Conservation (phyloP, 2,329 filamentous ascomycete genomes). For the Colletotrichum sp. region DNA sequence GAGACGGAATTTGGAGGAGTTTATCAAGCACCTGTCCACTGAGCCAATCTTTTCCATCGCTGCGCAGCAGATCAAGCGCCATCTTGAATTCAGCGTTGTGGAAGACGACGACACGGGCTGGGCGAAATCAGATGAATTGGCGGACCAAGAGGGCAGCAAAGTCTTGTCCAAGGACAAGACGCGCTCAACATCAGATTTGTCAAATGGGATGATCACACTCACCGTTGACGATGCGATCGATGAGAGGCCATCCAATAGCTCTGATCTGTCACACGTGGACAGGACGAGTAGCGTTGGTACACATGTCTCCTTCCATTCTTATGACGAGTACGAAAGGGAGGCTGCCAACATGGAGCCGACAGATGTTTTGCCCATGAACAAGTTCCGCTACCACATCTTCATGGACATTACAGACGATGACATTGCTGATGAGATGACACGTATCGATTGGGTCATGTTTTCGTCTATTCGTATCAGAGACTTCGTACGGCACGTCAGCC, state of each 20-base stretch:
- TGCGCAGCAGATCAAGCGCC: constrained; percentile 82
- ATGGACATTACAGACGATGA: constrained; percentile 87
- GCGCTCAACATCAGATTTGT: constrained; percentile 36
- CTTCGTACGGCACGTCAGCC: constrained; percentile 87
- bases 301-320: constrained; percentile 65
- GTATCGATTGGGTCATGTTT: constrained; percentile 99
- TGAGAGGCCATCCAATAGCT: constrained; percentile 50
- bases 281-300: constrained; percentile 42
- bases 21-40: constrained; percentile 75
- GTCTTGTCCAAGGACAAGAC: constrained; percentile 33
- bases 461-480: constrained; percentile 92
- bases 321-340: constrained; percentile 82
- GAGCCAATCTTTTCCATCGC: constrained; percentile 85
- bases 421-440: constrained; percentile 88
- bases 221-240: constrained; percentile 52
- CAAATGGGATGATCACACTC: constrained; percentile 52
- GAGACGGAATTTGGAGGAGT: constrained; percentile 72
- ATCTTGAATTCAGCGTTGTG: constrained; percentile 72
- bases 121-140: constrained; percentile 77
- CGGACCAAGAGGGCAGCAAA: constrained; percentile 38
- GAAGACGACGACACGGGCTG: constrained; percentile 94
- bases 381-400: constrained; percentile 87
- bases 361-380: constrained; percentile 74
- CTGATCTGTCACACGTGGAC: constrained; percentile 46
- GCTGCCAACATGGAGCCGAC: constrained; percentile 75